Evolutionary conservation across 495 filamentous ascomycete species (phyloP), one percentile per base, ranked within the genome.

Genomic region (Podospora didyma): DNA sequence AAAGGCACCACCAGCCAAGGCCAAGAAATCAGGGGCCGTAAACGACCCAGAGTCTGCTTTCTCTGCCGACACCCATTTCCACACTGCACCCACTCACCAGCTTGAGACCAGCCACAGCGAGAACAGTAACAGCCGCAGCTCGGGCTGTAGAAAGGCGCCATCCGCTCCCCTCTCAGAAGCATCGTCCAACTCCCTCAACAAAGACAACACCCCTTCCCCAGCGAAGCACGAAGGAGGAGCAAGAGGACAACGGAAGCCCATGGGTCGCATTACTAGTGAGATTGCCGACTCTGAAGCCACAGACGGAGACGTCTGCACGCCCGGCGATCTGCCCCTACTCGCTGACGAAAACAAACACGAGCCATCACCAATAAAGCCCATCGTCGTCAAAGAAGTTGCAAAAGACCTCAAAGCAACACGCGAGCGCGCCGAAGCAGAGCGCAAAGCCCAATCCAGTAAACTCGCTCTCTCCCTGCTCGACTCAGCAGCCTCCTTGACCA

Each of bases 261-360:
- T 69, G 35, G 50, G 48, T 46, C 62, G 62, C 23, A 61, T 70
- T 26, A 58, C 54, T 47, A 69, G 68, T 59, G 74, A 76, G 55
- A 61, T 78, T n/a, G 69, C 71, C 14, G 75, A 76, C 56, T 78
- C 75, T 0, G 73, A 78, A 46, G 63, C 58, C 44, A 61, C 61
- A 2, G 66, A 72, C 7, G 63, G 55, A 22, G 53, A 61, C 47
- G 28, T 54, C 24, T 50, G 45, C 19, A 42, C 56, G 2, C 46
- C 49, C 28, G 49, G 53, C 19, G 55, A 57, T 19, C 2, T 54
- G 7, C 51, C 54, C 1, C 21, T 22, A 16, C 46, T 24, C 19
- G 37, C 39, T 28, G 48, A 59, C 5, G 59, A 53, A 14, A 53
- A 53, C 26, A 26, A 48, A 6, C 24, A 19, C 4, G 26, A 23